These are phyloP conservation scores for Postia placenta DNA, from an alignment of 768 basidiomycete species.

Conservation along the genomic window DNA sequence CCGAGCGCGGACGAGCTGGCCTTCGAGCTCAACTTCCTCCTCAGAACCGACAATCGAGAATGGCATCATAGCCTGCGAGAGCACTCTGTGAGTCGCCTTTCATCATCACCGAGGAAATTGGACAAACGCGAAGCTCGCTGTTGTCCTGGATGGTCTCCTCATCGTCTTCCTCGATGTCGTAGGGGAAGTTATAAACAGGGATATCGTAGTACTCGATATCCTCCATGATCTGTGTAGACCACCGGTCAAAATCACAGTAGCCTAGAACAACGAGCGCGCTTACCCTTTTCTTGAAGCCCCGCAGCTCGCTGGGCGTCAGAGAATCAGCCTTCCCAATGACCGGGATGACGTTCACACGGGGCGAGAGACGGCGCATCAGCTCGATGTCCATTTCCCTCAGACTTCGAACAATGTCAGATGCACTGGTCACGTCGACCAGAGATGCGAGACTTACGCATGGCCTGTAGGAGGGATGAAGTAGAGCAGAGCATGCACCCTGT, in stretches of 20 bases:
- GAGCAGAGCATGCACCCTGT: slow-evolving; percentile 91
- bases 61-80: slow-evolving; percentile 73
- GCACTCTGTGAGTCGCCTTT: slow-evolving; percentile 6
- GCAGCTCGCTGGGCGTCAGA: slow-evolving; percentile 87
- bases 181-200: slow-evolving; percentile 99
- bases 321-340: slow-evolving; percentile 97
- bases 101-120: not conserved
- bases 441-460: slow-evolving; percentile 66
- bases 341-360: slow-evolving; percentile 97
- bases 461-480: slow-evolving; percentile 99
- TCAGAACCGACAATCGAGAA: slow-evolving; percentile 98
- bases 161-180: slow-evolving; percentile 98
- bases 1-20: slow-evolving; percentile 85
- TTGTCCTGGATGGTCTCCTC: slow-evolving; percentile 98
- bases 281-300: slow-evolving; percentile 93
- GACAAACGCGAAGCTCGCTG: slow-evolving; percentile 82
- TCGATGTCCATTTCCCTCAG: slow-evolving; percentile 99
- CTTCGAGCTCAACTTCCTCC: slow-evolving; percentile 92
- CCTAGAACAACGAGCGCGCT: slow-evolving; percentile 16
- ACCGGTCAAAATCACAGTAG: not conserved
- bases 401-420: slow-evolving; percentile 28
- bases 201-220: slow-evolving; percentile 99
- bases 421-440: not conserved
- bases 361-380: slow-evolving; percentile 95
- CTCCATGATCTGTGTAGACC: slow-evolving; percentile 80